Conservation (phyloP, 2,329 filamentous ascomycete species). For the Clathrospora elynae region DNA sequence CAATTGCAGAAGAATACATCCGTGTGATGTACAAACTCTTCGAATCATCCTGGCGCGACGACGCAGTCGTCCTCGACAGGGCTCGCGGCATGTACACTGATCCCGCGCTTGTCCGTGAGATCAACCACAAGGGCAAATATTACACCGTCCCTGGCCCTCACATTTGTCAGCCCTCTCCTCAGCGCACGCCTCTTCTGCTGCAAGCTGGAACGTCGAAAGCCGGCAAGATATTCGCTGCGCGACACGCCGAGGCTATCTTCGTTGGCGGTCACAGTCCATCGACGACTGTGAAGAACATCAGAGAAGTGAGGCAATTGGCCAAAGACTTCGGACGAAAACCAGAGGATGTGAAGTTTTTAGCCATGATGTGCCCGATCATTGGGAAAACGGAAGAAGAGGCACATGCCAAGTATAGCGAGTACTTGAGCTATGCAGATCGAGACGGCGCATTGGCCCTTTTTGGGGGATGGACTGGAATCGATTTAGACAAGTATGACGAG, state of each 20-base stretch:
- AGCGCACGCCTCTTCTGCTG: conserved; percentile 68
- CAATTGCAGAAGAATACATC: conserved; percentile 70
- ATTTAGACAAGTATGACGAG: conserved; percentile 62
- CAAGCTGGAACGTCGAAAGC: conserved; percentile 69
- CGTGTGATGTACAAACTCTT: conserved; percentile 69
- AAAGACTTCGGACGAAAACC: conserved; percentile 63
- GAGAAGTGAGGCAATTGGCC: conserved; percentile 63
- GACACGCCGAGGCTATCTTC: conserved; percentile 72
- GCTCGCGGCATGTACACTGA: conserved; percentile 62
- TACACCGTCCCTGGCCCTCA: conserved; percentile 69
- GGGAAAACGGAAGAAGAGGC: conserved; percentile 69
- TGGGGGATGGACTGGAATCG: conserved; percentile 72
- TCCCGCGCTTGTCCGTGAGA: conserved; percentile 61
- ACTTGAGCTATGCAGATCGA: conserved; percentile 48
- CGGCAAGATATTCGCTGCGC: conserved; percentile 67
- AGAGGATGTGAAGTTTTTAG: conserved; percentile 66
- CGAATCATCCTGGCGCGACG: conserved; percentile 66
- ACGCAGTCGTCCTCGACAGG: conserved; percentile 64
- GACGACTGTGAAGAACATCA: conserved; percentile 63
- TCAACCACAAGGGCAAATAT: conserved; percentile 68
- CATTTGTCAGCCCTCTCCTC: conserved; percentile 67
- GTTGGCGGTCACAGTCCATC: conserved; percentile 57
- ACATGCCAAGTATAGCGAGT: conserved; percentile 63
- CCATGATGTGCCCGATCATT: conserved; percentile 66
- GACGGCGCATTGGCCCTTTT: conserved; percentile 72